phyloP scores from a whole-genome alignment of 805 yeast genomes.

The Cyberlindnera euphorbiae region DNA sequence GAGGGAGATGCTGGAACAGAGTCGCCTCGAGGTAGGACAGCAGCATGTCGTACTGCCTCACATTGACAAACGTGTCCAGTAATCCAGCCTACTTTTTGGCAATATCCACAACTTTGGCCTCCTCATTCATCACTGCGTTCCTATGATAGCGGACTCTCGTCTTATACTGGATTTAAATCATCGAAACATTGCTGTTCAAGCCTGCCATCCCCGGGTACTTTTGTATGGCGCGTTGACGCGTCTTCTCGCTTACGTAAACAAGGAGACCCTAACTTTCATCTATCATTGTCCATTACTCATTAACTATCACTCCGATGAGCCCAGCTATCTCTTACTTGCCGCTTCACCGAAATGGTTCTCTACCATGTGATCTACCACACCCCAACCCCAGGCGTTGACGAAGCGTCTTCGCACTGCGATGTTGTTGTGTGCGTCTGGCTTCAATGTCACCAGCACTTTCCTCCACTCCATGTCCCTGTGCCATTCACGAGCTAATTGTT shows the following conservation, averaged over 20 bases:
- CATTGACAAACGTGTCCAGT: slow-evolving; percentile 19
- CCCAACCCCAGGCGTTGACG: slow-evolving; percentile 95
- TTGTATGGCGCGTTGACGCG: no score
- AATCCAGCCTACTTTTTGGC: slow-evolving; percentile 15
- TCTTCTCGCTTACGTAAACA: no score
- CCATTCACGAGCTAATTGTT: slow-evolving; percentile 83
- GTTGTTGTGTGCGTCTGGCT: slow-evolving; percentile 94
- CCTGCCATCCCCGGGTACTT: no score
- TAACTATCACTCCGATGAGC: neutral
- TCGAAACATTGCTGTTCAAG: no score
- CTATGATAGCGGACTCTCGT: no score
- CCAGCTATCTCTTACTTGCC: slow-evolving; percentile 3
- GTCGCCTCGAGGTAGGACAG: slow-evolving; percentile 31
- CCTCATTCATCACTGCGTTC: neutral
- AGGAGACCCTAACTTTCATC: no score
- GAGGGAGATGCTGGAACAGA: slow-evolving; percentile 22
- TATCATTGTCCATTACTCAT: no score
- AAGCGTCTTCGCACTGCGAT: slow-evolving; percentile 84
- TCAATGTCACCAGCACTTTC: slow-evolving; percentile 77
- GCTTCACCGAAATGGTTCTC: slow-evolving; percentile 38
- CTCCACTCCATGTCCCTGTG: slow-evolving; percentile 85
- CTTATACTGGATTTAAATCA: no score
- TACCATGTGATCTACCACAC: slow-evolving; percentile 79
- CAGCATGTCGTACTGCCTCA: slow-evolving; percentile 34
- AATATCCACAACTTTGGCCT: neutral